Base-by-base conservation (phyloP, 495 filamentous ascomycete genomes). In the Jackrogersella multiformis region DNA sequence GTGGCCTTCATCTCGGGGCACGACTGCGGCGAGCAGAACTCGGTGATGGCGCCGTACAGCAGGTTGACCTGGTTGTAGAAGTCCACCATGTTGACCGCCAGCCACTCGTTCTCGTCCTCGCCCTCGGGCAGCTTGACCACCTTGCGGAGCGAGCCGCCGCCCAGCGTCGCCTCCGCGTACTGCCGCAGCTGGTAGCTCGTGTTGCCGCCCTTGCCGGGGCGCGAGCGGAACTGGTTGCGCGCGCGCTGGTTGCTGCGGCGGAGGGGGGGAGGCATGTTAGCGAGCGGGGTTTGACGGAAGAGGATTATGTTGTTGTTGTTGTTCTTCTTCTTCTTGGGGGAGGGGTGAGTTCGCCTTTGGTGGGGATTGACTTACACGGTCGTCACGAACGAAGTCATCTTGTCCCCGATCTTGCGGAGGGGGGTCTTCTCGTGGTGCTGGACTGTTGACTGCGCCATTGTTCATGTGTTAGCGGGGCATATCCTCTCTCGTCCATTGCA, bases 31-130 rank as follows among this genome's bases (percentile, higher is more conserved):
- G 95, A 98, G 82, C 95, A 99, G 80, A 98, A 99, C 73, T 99
- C 95, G 55, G 95, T 99, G 75, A 99, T 97, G 57, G 95, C 94
- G 61, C 95, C 95, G 77, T 99, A 99, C 55, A 99, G 90, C 23
- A 99, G 88, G 80, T 99, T 99, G 77, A 98, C 95, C 77, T 99
- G 95, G 80, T 98, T 99, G 87, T 98, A 99, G 80, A 99, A 99
- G 77, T 99, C 95, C 80, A 99, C 95, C 74, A 99, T 94, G 77
- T 99, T 97, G 48, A 98, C 96, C 21, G 95, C 95, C 62, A 98
- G 80, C 95, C 95, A 99, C 78, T 99, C 95, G 77, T 95, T 96
- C 77, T 93, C 80, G 79, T 98, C 95, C 73, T 99, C 95, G 42
- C 96, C 95, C 75, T 99, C 96, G 12, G 96, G 95, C 44, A 98